Conservation (phyloP, 305 asterid genomes). For the Andrographis paniculata region DNA sequence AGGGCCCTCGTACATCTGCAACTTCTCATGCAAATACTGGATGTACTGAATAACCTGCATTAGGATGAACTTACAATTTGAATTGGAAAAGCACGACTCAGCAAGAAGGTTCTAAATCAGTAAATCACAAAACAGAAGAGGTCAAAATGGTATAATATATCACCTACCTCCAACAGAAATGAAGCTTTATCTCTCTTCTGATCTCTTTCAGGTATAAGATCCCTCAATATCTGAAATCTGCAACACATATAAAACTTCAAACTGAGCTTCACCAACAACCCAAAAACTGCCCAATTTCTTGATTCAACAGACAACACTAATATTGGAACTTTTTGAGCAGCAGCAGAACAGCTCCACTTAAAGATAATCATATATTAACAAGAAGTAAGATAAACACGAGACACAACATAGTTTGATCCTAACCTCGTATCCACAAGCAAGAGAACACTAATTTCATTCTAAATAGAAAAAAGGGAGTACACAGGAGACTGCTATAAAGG, state of each 20-base stretch:
- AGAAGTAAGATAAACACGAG: too few species aligned
- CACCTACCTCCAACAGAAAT: conserved; percentile 69
- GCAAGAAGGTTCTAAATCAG: conserved; percentile 10
- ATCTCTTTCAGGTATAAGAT: conserved; percentile 72
- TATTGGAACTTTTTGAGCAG: too few species aligned
- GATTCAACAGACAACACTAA: background rate
- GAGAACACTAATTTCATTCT: too few species aligned
- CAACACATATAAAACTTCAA: conserved; percentile 9
- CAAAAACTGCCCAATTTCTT: background rate
- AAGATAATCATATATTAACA: too few species aligned
- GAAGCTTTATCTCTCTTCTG: conserved; percentile 82
- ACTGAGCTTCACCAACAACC: background rate
- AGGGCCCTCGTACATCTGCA: conserved; percentile 66
- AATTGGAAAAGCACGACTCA: background rate
- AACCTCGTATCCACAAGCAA: too few species aligned
- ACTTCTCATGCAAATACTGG: conserved; percentile 60
- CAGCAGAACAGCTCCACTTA: too few species aligned
- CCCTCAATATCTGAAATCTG: conserved; percentile 74
- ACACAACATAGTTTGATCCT: too few species aligned
- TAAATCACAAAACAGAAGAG: background rate
- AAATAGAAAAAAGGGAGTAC: too few species aligned
- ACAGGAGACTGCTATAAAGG: too few species aligned
- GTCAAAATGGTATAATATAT: conserved; percentile 1
- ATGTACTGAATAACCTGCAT: conserved; percentile 81
- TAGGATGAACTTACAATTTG: conserved; percentile 11